These are phyloP conservation scores for Aaosphaeria arxii DNA, from an alignment of 2,329 filamentous ascomycete genomes.

Conservation along the genomic window DNA sequence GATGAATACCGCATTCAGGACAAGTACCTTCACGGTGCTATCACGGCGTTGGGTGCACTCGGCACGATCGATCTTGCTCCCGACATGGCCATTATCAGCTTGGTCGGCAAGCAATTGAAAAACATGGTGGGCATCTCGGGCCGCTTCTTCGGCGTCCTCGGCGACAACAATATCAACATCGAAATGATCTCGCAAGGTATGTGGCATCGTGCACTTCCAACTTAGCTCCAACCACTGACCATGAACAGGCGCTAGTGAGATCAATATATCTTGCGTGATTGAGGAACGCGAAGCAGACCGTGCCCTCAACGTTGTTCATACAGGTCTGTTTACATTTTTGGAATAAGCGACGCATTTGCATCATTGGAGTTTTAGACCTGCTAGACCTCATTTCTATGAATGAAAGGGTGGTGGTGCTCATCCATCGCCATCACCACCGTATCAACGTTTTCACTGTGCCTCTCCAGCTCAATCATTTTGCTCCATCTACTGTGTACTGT, in stretches of 20 bases:
- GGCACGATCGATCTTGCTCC: slow-evolving; percentile 88
- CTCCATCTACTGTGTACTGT: no score
- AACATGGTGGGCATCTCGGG: slow-evolving; percentile 93
- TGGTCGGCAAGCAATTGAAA: slow-evolving; percentile 95
- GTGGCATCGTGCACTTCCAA: slow-evolving; percentile 16
- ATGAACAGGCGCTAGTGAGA: slow-evolving; percentile 86
- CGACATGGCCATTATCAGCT: slow-evolving; percentile 91
- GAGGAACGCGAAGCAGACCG: slow-evolving; percentile 86
- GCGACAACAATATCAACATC: slow-evolving; percentile 91
- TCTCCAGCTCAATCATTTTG: no score
- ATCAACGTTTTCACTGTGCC: no score
- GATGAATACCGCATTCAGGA: slow-evolving; percentile 49
- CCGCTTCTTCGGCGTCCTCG: slow-evolving; percentile 90
- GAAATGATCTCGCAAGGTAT: slow-evolving; percentile 99
- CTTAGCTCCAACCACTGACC: not conserved
- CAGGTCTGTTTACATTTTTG: slow-evolving; percentile 92
- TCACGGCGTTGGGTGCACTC: slow-evolving; percentile 71
- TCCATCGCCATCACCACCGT: not conserved
- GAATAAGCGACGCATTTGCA: slow-evolving; percentile 52
- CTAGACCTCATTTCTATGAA: not conserved
- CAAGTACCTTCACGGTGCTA: slow-evolving; percentile 49
- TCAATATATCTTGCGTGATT: slow-evolving; percentile 98
- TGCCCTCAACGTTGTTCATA: slow-evolving; percentile 94
- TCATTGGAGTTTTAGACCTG: slow-evolving; percentile 12
- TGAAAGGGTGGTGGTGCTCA: not conserved